phyloP scores from a whole-genome alignment of 2,329 filamentous ascomycete species.

The Alternaria rosae region DNA sequence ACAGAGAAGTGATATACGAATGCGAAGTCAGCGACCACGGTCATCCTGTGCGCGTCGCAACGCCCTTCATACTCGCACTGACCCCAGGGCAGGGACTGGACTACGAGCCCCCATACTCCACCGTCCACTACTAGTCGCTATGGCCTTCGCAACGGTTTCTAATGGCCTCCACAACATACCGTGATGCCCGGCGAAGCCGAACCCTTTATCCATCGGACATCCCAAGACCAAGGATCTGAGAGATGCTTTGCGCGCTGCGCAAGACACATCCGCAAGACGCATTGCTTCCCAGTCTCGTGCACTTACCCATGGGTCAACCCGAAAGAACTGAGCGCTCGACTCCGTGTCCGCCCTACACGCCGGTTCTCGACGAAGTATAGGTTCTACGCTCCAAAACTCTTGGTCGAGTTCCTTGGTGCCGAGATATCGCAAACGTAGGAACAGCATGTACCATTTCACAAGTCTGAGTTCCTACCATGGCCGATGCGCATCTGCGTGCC shows the following conservation, averaged over 20 bases:
- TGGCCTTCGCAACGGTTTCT: background rate
- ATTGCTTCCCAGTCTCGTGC: background rate
- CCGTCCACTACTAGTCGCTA: background rate
- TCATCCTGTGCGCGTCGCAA: background rate
- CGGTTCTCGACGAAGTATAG: background rate
- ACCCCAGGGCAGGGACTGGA: background rate
- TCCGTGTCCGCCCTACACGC: background rate
- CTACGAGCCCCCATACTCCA: background rate
- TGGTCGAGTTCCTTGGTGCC: accelerated
- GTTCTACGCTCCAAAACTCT: accelerated
- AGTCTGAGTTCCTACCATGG: background rate
- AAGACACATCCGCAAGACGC: background rate
- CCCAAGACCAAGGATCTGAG: background rate
- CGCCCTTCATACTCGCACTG: background rate
- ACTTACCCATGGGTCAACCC: background rate
- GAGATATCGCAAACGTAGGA: background rate
- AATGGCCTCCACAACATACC: background rate
- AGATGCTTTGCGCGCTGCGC: background rate
- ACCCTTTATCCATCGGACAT: background rate
- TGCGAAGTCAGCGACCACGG: background rate
- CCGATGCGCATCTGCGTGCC: background rate
- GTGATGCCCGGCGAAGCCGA: background rate
- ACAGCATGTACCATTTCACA: background rate
- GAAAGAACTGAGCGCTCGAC: background rate
- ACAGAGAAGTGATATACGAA: background rate